Evolutionary conservation across 23 red algal genomes (phyloP).

Genomic region (Cyanidioschyzon merolae): DNA sequence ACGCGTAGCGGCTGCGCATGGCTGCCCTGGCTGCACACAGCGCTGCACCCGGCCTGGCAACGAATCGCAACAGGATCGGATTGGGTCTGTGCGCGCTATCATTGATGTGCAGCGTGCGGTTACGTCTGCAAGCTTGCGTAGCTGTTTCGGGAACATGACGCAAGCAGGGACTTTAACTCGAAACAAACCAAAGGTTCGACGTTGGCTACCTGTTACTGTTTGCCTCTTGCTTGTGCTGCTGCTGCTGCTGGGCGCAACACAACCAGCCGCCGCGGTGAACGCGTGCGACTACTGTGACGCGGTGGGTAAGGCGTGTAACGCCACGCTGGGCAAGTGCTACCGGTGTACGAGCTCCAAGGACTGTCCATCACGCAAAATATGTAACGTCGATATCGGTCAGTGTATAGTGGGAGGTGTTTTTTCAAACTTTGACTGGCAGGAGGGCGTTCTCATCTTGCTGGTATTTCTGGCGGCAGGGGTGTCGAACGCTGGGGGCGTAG

Average conservation of each 20-base stretch:
- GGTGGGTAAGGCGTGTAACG: slow-evolving; percentile 8
- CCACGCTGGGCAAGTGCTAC: background rate
- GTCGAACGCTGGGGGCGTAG: slow-evolving; percentile 3
- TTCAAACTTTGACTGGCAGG: background rate
- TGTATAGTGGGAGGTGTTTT: background rate
- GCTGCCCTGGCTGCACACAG: too few species aligned
- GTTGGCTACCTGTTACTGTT: too few species aligned
- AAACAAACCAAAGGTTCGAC: too few species aligned
- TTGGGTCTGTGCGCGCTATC: too few species aligned
- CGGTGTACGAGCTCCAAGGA: background rate
- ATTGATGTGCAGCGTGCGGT: too few species aligned
- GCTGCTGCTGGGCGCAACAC: background rate
- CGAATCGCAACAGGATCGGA: too few species aligned
- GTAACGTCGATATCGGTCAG: slow-evolving; percentile 8
- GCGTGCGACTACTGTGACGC: background rate
- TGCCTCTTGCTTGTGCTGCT: background rate
- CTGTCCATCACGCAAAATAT: background rate
- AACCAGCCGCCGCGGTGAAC: background rate
- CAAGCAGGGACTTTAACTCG: too few species aligned
- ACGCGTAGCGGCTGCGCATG: too few species aligned
- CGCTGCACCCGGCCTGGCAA: too few species aligned
- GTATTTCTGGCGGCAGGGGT: background rate
- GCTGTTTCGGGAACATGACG: too few species aligned
- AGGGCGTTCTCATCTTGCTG: slow-evolving; percentile 10
- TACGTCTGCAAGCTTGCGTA: too few species aligned